Evolutionary conservation across 1,284 basidiomycete genomes (phyloP).

Genomic region (Grifola frondosa): DNA sequence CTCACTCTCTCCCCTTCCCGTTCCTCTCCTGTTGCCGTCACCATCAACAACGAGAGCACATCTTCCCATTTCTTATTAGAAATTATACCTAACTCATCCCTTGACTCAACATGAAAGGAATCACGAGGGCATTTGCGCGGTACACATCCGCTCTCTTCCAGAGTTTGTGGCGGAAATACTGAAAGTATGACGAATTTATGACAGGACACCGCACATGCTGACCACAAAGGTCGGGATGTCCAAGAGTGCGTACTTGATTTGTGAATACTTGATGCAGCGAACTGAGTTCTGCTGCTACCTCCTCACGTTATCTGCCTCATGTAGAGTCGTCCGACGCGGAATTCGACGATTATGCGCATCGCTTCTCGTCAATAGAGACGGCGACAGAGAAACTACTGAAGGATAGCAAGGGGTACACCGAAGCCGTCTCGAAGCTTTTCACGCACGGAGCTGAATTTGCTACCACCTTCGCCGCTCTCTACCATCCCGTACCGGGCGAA

Average conservation of each 20-base stretch:
- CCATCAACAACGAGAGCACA: no score
- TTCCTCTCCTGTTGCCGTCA: neutral
- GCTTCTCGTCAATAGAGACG: slow-evolving; percentile 78
- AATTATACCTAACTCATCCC: no score
- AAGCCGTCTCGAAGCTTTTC: slow-evolving; percentile 84
- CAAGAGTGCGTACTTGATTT: slow-evolving; percentile 70
- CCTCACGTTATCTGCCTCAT: slow-evolving; percentile 5
- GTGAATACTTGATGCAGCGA: neutral
- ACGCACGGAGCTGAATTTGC: slow-evolving; percentile 77
- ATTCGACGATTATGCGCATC: slow-evolving; percentile 80
- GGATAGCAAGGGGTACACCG: slow-evolving; percentile 86
- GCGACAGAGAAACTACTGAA: slow-evolving; percentile 90
- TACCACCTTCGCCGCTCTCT: slow-evolving; percentile 74
- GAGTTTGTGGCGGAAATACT: slow-evolving; percentile 1
- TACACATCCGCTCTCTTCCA: slow-evolving; percentile 32
- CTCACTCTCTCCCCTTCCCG: neutral
- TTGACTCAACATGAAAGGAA: slow-evolving; percentile 74
- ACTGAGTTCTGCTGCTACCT: slow-evolving; percentile 2
- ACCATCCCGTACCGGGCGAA: slow-evolving; percentile 82
- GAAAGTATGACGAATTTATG: slow-evolving; percentile 1
- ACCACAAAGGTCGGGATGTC: slow-evolving; percentile 85
- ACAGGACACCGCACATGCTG: slow-evolving; percentile 85
- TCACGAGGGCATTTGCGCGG: slow-evolving; percentile 79
- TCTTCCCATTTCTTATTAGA: no score
- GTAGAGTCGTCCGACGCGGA: slow-evolving; percentile 85